A percentile compares a stretch with the other conserved stretches of the same genome.
Conservation (phyloP, 805 yeast species). For the Teunomyces pallodes region DNA sequence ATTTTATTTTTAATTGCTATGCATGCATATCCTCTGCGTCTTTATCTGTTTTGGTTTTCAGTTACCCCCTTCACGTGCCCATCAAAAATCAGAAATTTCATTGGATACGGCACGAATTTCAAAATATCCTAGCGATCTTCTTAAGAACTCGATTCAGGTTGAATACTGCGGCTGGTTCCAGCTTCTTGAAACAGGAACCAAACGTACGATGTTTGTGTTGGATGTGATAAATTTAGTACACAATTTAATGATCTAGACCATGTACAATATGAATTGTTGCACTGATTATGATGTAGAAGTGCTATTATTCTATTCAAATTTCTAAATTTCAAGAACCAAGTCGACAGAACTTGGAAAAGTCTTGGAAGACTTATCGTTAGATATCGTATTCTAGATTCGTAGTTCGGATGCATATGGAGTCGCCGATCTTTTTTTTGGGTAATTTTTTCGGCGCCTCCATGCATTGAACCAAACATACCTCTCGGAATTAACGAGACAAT, state of each 20-base stretch:
- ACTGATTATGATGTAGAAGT: no score
- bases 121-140: background rate
- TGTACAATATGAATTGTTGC: background rate
- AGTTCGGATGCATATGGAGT: background rate
- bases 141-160: background rate
- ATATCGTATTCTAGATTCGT: background rate
- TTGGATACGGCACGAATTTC: slow-evolving; percentile 1
- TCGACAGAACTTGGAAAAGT: background rate
- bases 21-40: background rate
- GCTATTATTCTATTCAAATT: no score
- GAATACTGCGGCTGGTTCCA: background rate
- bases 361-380: background rate
- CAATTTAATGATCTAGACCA: background rate
- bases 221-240: background rate
- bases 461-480: background rate
- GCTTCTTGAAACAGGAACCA: background rate
- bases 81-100: background rate
- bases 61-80: background rate
- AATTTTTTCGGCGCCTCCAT: background rate
- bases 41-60: background rate
- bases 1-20: background rate
- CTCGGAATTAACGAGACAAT: background rate
- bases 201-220: background rate
- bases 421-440: background rate
- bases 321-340: background rate